Base-by-base conservation (phyloP, 768 basidiomycete species). In the Kwoniella heveanensis region DNA sequence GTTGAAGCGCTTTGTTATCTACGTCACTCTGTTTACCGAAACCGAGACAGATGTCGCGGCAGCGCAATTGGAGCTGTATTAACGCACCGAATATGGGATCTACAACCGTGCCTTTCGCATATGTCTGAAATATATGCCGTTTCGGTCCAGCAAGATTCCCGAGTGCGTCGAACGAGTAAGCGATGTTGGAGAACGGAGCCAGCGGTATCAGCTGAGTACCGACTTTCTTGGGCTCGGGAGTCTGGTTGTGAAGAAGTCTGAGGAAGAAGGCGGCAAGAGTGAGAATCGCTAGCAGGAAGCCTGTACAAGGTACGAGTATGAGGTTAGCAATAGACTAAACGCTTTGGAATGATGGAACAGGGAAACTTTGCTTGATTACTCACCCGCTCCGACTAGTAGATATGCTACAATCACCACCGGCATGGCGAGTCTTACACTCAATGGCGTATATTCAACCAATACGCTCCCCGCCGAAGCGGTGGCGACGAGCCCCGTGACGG, bases 231-330 rank as follows among this genome's bases (percentile, higher is more conserved):
- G 67, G 54, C 17, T 53, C 24, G 9, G 67, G 67, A 8, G 56
- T 65, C 54, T 69, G 67, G 39, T 65, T 50, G 21, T 53, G 51
- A 12, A 69, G 55, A 1, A 69, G 57, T 5, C 67, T 47, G n/a
- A 65, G 55, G 29, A 69, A 69, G 54, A 62, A 69, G 30, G 67
- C 63, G 7, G 62, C 47, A 8, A 69, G 27, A 5, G 67, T 69
- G 24, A 65, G 26, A n/a, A 69, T 30, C 3, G 57, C 46, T 6
- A 69, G 56, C 59, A 65, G 62, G 52, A 69, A 60, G 26, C 67
- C 67, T 67, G 29, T 24, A 13, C 19, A 54, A 24, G 44, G 60
- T 52, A 8, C 2, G 2, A 17, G 55, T 13, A 13, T 7, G 32
- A 7, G 7, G 13, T 6, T 36, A 6, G 13, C 32, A 13, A 36